A percentile compares a stretch with the other conserved stretches of the same genome.
Evolutionary conservation across 768 basidiomycete genomes (phyloP).

Genomic region (Leucocoprinus sp.): DNA sequence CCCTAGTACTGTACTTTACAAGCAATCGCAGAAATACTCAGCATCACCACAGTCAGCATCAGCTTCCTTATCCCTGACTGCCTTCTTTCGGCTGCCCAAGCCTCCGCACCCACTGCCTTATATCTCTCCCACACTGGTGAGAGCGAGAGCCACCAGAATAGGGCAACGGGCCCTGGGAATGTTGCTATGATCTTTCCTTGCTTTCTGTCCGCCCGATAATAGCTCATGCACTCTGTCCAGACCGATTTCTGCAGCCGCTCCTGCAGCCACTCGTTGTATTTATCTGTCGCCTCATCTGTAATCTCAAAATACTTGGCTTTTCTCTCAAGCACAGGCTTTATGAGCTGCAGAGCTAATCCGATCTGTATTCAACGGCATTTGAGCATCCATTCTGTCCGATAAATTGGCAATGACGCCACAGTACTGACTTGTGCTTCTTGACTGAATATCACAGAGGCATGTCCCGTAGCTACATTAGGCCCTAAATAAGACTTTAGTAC

Average conservation of each 20-base stretch:
- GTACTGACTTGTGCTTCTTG: slow-evolving; percentile 43
- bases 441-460: slow-evolving; percentile 48
- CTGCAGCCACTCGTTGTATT: slow-evolving; percentile 48
- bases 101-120: slow-evolving; percentile 30
- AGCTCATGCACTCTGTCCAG: slow-evolving; percentile 47
- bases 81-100: slow-evolving; percentile 26
- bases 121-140: slow-evolving; percentile 36
- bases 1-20: neutral
- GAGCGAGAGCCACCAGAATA: slow-evolving; percentile 47
- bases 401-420: slow-evolving; percentile 7
- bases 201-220: slow-evolving; percentile 32
- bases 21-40: slow-evolving; percentile 3
- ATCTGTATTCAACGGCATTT: slow-evolving; percentile 28
- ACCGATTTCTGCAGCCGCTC: slow-evolving; percentile 37
- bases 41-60: slow-evolving; percentile 11
- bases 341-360: slow-evolving; percentile 37
- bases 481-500: slow-evolving; percentile 22
- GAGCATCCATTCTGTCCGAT: slow-evolving; percentile 8
- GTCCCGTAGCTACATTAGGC: slow-evolving; percentile 51
- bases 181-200: slow-evolving; percentile 33
- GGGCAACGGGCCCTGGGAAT: slow-evolving; percentile 44
- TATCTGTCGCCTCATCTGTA: slow-evolving; percentile 34
- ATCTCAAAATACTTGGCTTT: slow-evolving; percentile 43
- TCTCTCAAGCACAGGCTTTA: slow-evolving; percentile 43
- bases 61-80: slow-evolving; percentile 16